Evolutionary conservation across 202 grass and related monocot genomes (phyloP).

Genomic region (Cymbopogon flexuosus): DNA sequence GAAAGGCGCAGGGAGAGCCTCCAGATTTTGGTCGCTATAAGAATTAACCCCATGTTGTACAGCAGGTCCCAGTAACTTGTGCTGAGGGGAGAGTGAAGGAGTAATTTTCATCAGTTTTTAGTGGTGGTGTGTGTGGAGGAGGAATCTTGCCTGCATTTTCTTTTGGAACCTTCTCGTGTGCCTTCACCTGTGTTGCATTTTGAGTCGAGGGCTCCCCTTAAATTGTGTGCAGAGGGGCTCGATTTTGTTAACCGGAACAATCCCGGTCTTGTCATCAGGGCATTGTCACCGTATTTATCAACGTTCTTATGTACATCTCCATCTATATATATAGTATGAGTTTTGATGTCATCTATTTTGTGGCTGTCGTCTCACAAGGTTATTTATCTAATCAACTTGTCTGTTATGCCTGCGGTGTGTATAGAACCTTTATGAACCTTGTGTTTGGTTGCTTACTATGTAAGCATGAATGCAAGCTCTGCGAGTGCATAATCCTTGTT

Average conservation of each 20-base stretch:
- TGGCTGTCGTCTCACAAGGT: not conserved
- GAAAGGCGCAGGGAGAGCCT: constrained; percentile 60
- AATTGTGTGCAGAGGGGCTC: constrained; percentile 45
- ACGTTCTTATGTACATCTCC: constrained; percentile 38
- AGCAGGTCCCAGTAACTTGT: constrained; percentile 60
- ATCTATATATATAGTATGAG: constrained; percentile 43
- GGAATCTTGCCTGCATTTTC: constrained; percentile 44
- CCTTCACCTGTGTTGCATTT: constrained; percentile 38
- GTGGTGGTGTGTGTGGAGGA: constrained; percentile 35
- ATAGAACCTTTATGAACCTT: not conserved
- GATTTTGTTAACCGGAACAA: constrained; percentile 51
- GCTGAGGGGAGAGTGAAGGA: constrained; percentile 24
- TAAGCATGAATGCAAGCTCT: not conserved
- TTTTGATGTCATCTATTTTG: constrained; percentile 28
- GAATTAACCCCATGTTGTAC: constrained; percentile 70
- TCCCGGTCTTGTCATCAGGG: constrained; percentile 33
- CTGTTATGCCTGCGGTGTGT: not conserved
- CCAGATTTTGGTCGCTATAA: constrained; percentile 69
- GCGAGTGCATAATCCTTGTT: not conserved
- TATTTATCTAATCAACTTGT: not conserved
- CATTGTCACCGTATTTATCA: constrained; percentile 26
- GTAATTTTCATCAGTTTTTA: constrained; percentile 36
- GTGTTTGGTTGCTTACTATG: not conserved
- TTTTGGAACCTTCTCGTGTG: constrained; percentile 45
- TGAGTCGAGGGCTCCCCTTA: constrained; percentile 39